Evolutionary conservation across 176 grass and related monocot species (phyloP), one percentile per base, ranked within the genome.

Genomic region (Avena sativa): DNA sequence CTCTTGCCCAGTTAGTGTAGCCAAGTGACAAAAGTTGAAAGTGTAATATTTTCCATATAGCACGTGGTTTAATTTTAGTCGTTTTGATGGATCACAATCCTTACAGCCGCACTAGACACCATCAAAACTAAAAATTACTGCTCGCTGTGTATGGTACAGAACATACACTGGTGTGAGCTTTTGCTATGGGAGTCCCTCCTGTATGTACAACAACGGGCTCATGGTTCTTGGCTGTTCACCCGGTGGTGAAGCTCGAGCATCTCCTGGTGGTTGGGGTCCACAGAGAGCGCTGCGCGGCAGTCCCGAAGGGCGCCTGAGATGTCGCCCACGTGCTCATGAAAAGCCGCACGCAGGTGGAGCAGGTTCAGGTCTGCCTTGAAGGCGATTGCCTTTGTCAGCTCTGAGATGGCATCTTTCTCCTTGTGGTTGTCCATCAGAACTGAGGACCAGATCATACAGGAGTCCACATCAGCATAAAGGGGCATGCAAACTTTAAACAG

Each of bases 381-480:
- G 66, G 97, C 83, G 30, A 99, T 94, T 11, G 97, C 97, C 74
- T 81, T 90, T 2, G 89, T 97, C 83, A 99, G 86, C 97, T 99
- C 97, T 5, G 86, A 44, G 17, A 99, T 93, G 9, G 97, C 97
- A 23, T 99, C 97, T 91, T 94, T 93, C 85, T 99, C 97, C 87
- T 97, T 97, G 83, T 97, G 97, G 74, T 92, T 95, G 85, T 99
- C 97, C 97, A 99, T 99, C 87, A 97, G 85, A 80, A 99, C 97
- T 99, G 89, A 12, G n/a, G 21, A 63, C 38, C 71, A 87, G 26
- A 43, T 51, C 34, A 70, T 40, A 63, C 13, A 46, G 38, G 16
- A 90, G 80, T n/a, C 46, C 16, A 30, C 3, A 4, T 90, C 89
- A 90, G 73, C 65, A 55, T 4, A 14, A 81, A 19, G 9, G 51